Evolutionary conservation across 495 filamentous ascomycete genomes (phyloP).

Genomic region (Aspergillus diversus): DNA sequence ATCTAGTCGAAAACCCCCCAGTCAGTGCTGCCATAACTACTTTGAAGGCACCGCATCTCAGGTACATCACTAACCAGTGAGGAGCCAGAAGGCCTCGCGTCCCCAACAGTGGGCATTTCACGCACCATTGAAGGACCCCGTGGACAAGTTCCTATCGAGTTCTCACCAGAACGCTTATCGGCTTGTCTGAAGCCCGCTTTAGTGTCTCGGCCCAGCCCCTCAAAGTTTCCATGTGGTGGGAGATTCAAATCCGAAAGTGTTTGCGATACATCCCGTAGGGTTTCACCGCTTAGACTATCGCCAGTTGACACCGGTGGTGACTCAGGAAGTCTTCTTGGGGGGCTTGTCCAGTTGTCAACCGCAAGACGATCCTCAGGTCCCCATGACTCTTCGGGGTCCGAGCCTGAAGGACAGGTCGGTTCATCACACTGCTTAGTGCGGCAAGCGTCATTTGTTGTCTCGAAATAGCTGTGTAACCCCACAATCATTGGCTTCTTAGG

Average conservation of each 20-base stretch:
- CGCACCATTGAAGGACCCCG: too few species aligned
- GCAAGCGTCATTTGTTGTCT: background rate
- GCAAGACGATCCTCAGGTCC: background rate
- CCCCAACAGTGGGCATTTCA: background rate
- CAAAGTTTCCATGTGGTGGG: slow-evolving; percentile 7
- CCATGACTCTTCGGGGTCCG: background rate
- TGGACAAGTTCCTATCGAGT: too few species aligned
- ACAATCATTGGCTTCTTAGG: slow-evolving; percentile 18
- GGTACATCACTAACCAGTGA: background rate
- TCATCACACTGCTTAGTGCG: background rate
- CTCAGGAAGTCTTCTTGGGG: background rate
- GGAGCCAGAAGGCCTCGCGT: background rate
- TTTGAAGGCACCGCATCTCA: background rate
- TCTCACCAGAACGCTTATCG: too few species aligned
- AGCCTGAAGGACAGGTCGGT: background rate
- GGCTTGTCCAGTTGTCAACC: background rate
- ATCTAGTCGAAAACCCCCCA: slow-evolving; percentile 36
- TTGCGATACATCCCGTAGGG: background rate
- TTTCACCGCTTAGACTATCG: background rate
- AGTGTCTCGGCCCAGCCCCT: background rate
- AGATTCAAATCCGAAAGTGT: slow-evolving; percentile 24
- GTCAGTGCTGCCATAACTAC: slow-evolving; percentile 2
- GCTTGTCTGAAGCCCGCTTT: too few species aligned
- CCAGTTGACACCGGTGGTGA: background rate
- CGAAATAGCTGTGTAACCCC: slow-evolving; percentile 7